These are phyloP conservation scores for Holtermannia corniformis DNA, from an alignment of 768 basidiomycete genomes.

Conservation along the genomic window DNA sequence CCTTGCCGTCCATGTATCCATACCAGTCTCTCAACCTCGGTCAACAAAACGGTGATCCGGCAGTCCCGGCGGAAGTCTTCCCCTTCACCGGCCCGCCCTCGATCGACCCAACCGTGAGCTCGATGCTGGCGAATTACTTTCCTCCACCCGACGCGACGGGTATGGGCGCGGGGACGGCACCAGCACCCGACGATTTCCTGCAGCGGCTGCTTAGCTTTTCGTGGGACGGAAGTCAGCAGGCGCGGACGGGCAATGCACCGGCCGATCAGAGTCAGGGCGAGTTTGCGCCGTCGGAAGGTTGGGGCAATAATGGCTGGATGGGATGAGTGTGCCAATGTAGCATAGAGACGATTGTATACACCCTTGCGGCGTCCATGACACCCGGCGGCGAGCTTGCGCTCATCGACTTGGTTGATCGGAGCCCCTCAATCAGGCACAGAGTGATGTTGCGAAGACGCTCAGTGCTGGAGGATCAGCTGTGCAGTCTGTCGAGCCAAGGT, in stretches of 20 bases:
- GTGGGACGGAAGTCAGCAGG: slow-evolving; percentile 15
- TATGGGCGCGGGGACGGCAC: background rate
- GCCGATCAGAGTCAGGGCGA: background rate
- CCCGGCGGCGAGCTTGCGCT: too few relatives aligned
- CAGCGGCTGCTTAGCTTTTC: slow-evolving; percentile 28
- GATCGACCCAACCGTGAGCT: slow-evolving; percentile 31
- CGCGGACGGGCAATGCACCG: background rate
- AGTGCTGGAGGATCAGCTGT: too few relatives aligned
- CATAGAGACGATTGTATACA: background rate
- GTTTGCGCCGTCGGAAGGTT: slow-evolving; percentile 6
- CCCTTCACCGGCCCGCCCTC: slow-evolving; percentile 1
- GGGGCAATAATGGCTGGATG: slow-evolving; percentile 12
- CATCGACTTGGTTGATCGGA: too few relatives aligned
- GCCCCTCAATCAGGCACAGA: too few relatives aligned
- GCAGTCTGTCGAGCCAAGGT: too few relatives aligned
- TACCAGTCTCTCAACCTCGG: slow-evolving; percentile 18
- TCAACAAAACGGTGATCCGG: slow-evolving; percentile 8
- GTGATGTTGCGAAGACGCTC: too few relatives aligned
- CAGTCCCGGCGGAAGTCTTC: slow-evolving; percentile 1
- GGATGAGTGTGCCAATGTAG: background rate
- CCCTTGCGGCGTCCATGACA: background rate
- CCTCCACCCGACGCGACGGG: slow-evolving; percentile 6
- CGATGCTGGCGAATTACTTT: slow-evolving; percentile 32
- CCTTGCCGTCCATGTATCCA: slow-evolving; percentile 1
- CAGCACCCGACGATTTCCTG: slow-evolving; percentile 33